These are phyloP conservation scores for Sugiyamaella smithiae DNA, from an alignment of 805 yeast genomes.

Conservation along the genomic window DNA sequence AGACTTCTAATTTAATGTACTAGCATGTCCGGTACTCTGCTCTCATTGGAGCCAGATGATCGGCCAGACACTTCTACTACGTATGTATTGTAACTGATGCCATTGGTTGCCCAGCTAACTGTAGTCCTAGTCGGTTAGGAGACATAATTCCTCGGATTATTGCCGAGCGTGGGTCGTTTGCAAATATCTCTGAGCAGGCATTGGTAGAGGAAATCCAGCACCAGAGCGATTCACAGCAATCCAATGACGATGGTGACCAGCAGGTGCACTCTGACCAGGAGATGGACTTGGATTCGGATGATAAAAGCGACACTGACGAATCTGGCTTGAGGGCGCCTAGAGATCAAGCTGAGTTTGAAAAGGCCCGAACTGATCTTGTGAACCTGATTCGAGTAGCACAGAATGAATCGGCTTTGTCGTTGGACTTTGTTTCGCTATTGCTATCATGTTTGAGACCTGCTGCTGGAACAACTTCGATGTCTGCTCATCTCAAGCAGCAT, in stretches of 20 bases:
- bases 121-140: constrained; percentile 14
- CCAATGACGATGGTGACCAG: constrained; percentile 14
- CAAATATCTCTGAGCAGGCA: constrained; percentile 54
- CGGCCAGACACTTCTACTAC: not conserved
- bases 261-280: constrained; percentile 10
- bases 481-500: constrained; percentile 71
- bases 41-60: not conserved
- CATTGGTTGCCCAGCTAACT: no score
- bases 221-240: not conserved
- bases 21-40: not conserved
- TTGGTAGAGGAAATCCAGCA: constrained; percentile 45
- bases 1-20: not conserved
- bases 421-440: constrained; percentile 82
- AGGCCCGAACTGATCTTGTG: constrained; percentile 27
- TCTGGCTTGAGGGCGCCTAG: not conserved
- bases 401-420: constrained; percentile 83
- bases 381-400: constrained; percentile 52
- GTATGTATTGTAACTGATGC: not conserved
- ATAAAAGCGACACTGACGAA: constrained; percentile 29
- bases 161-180: constrained; percentile 57
- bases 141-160: constrained; percentile 56
- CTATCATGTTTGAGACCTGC: constrained; percentile 80
- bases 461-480: constrained; percentile 83
- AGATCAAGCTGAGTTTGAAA: constrained; percentile 21
- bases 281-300: constrained; percentile 12